Evolutionary conservation across 306 rosid species (phyloP), one percentile per base, ranked within the genome.

Genomic region (Rosa persica): DNA sequence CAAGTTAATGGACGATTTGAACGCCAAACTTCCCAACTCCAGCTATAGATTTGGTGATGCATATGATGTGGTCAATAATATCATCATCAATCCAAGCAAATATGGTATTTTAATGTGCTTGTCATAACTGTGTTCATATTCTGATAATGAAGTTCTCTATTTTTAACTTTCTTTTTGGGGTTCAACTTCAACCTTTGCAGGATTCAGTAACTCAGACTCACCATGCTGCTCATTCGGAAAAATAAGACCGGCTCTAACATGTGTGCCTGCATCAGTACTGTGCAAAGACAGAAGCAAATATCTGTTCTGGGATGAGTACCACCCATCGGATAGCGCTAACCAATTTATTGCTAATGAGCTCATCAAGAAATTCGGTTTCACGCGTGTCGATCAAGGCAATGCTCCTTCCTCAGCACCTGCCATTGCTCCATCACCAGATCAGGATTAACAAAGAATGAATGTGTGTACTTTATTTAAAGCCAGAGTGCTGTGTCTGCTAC

Each of bases 271-370:
- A 55, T 95, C 99, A 60, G 77, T 71, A 42, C 60, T 95, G 80
- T 95, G 99, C 82, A 81, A 76, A 72, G 97, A 95, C 67, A 91
- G 99, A 88, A 95, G 99, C 86, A 93, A 95, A 70, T 93, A 95
- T 54, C 92, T 95, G 68, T 95, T 95, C 78, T 95, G 98, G 99
- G 99, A 95, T 70, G 99, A 95, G 76, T 95, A 95, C 57, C 99
- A 95, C 82, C 99, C 99, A 4, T 76, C 97, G 0, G 99, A 95
- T 78, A 84, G 81, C 49, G 99, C 99, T 44, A 95, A 90, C 77
- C 88, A 89, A 80, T 20, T 93, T 0, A 84, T 95, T 85, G 98
- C 99, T 2, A 87, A 72, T 15, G 98, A 93, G 83, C 97, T 93
- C 81, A 88, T 95, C 78, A 93, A 91, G 88, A 95, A 91, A 84